Evolutionary conservation across 2,329 filamentous ascomycete species (phyloP).

Genomic region (Fusarium graminum): DNA sequence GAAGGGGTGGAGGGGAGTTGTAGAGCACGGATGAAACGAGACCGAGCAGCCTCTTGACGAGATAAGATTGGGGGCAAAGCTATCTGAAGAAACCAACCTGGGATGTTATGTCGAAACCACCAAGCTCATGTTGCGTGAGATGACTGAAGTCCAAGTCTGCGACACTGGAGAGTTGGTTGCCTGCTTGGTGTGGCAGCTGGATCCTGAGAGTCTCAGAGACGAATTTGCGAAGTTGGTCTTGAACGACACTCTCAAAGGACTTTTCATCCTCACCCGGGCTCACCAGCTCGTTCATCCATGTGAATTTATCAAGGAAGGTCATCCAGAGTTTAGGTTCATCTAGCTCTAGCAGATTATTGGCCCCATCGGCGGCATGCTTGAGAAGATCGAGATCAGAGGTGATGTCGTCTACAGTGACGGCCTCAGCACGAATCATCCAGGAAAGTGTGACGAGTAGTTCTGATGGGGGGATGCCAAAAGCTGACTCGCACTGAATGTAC

Average conservation of each 20-base stretch:
- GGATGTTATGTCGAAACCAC: slow-evolving; percentile 16
- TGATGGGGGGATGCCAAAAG: slow-evolving; percentile 44
- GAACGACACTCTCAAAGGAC: slow-evolving; percentile 37
- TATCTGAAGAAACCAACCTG: slow-evolving; percentile 1
- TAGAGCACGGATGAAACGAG: neutral
- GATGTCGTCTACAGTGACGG: neutral
- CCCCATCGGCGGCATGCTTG: slow-evolving; percentile 22
- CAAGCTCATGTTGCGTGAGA: slow-evolving; percentile 13
- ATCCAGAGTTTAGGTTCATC: slow-evolving; percentile 37
- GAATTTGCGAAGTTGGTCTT: slow-evolving; percentile 36
- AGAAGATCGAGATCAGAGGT: slow-evolving; percentile 26
- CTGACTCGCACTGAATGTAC: slow-evolving; percentile 42
- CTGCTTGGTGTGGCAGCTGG: slow-evolving; percentile 32
- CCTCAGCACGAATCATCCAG: slow-evolving; percentile 45
- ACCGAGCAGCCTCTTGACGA: neutral
- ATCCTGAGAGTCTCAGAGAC: slow-evolving; percentile 37
- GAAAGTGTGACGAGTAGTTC: slow-evolving; percentile 46
- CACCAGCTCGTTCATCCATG: slow-evolving; percentile 45
- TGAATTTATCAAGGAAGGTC: slow-evolving; percentile 39
- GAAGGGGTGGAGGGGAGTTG: neutral
- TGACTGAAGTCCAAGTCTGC: slow-evolving; percentile 5
- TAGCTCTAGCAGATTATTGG: slow-evolving; percentile 19
- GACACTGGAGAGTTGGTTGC: slow-evolving; percentile 5
- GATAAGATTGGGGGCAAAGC: neutral
- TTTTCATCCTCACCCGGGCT: slow-evolving; percentile 35